These are phyloP conservation scores for Fomitopsis palustris DNA, from an alignment of 1,284 basidiomycete species.

Conservation along the genomic window DNA sequence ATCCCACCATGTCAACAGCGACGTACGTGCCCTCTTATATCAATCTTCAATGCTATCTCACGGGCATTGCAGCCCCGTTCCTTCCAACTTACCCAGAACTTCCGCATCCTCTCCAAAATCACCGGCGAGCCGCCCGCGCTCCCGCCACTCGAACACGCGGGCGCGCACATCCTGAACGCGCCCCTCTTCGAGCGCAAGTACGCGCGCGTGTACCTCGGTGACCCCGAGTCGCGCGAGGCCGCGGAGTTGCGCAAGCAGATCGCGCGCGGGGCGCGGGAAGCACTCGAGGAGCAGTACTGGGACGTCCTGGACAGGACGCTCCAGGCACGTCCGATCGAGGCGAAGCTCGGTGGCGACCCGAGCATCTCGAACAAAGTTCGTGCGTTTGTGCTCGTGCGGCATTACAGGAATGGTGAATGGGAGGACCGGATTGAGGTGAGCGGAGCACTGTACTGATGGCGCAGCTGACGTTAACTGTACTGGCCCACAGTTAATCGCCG, in stretches of 20 bases:
- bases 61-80: constrained; percentile 37
- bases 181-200: constrained; percentile 71
- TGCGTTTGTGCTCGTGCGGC: constrained; percentile 79
- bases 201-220: constrained; percentile 68
- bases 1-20: constrained; percentile 49
- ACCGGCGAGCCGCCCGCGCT: constrained; percentile 64
- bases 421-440: constrained; percentile 80
- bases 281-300: constrained; percentile 85
- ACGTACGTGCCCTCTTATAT: constrained; percentile 42
- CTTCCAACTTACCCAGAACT: constrained; percentile 63
- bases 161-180: constrained; percentile 75
- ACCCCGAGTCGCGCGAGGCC: constrained; percentile 65
- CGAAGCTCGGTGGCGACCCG: constrained; percentile 89
- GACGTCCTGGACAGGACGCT: constrained; percentile 83
- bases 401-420: constrained; percentile 83
- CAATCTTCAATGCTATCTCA: not conserved
- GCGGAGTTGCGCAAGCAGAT: constrained; percentile 63
- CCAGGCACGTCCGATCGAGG: constrained; percentile 82
- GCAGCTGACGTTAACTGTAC: not conserved
- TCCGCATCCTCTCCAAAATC: constrained; percentile 71
- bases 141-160: constrained; percentile 70
- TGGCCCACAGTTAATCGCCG: constrained; percentile 63
- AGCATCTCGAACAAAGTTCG: constrained; percentile 87
- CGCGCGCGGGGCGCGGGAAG: constrained; percentile 67
- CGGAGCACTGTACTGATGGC: not conserved